Base-by-base conservation (phyloP, 148 eudicot genomes). In the Rhododendron mucronatum region DNA sequence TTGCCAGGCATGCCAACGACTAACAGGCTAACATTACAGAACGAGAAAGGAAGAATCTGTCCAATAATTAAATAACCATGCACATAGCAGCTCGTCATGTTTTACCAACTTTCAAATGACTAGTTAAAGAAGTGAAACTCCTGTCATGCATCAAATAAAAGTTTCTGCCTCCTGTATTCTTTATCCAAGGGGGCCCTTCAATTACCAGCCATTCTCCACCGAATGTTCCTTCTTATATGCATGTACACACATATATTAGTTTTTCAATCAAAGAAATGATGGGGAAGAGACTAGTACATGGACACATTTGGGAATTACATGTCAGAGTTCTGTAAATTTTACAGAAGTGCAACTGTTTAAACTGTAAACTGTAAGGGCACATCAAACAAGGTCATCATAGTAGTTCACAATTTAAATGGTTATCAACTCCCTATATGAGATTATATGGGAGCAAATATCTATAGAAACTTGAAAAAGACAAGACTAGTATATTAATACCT, bases 401-500 rank as follows among this genome's bases (percentile, higher is more conserved):
- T 83, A 51, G 47, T 51, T 35, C 59, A 41, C 47, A 50, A 47
- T 18, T 55, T 30, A 48, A 84, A 84, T 33, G 21, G 10, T 26
- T 16, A 48, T 12, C 48, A 39, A 50, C 39, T 26, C 39, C 18
- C 7, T 33, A 4, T 30, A 71, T 71, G 18, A 30, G 1, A 13
- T 13, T 71, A n/a, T 3, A 26, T 26, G 18, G 39, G 76, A 67
- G 12, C 23, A 13, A 35, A 23, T 23, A 35, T 6, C 9, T 8
- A 51, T 8, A 21, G 35, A 20, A 84, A 18, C 20, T 35, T 53
- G 4, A 35, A 48, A 35, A 51, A 80, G n/a, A 16, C 8, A 45
- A 30, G 81, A 83, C 39, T 44, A 87, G 82, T 30, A 4, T 18
- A 21, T 20, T 75, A 83, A 51, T 86, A 94, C 99, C 97, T 94